Evolutionary conservation across 148 eudicot species (phyloP), one percentile per base, ranked within the genome.

Genomic region (Silene latifolia): DNA sequence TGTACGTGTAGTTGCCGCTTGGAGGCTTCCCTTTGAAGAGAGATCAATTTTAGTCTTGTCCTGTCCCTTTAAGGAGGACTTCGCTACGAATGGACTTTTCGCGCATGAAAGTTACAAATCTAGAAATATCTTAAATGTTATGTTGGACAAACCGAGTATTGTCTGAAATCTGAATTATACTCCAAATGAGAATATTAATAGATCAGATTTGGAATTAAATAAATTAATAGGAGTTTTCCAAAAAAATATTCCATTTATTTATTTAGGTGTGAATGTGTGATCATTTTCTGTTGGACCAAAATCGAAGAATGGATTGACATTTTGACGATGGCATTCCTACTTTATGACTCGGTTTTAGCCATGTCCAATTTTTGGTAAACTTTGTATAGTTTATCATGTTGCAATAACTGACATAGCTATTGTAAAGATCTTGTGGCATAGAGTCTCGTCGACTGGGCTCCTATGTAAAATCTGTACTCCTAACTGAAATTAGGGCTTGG

Each of bases 391-490:
- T 65, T 18, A 18, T 13, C 46, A 39, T 23, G 5, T 32, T 65
- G 48, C 47, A 8, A 65, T 29, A 32, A 35, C 19, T 65, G 21
- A 3, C 19, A 3, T 64, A 29, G 29, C n/a, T 35, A 32, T 8
- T 32, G 47, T 4, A 9, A 39, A 24, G 25, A 63, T 63, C 4
- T 7, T 1, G 67, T 11, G 25, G 67, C 67, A 63, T 27, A 63
- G 15, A 63, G 5, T 0, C 15, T 48, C 56, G 14, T 7, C 14
- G 27, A 32, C 19, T 63, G 44, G 42, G 42, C 67, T 63, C 39
- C 42, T 63, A n/a, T 63, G 67, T 63, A 15, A 63, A 4, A 63
- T 63, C 18, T 27, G 67, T 63, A 63, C 12, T 61, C 64, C n/a
- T 63, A 17, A 12, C 39, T 63, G 67, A 63, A 14, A 18, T 63